phyloP scores from a whole-genome alignment of 345 rosid genomes.

The Syzygium oleosum region DNA sequence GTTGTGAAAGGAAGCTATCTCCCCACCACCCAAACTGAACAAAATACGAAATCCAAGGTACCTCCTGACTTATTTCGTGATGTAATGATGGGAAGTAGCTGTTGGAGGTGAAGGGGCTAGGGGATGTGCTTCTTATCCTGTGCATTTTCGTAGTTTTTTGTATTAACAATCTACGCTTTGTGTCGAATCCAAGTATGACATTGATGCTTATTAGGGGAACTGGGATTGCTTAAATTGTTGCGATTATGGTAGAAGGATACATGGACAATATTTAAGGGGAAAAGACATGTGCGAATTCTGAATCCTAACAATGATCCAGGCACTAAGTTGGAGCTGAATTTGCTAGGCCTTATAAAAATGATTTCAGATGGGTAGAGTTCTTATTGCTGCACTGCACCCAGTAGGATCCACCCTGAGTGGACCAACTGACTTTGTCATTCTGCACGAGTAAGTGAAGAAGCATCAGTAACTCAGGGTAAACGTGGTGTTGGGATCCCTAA shows the following conservation, averaged over 20 bases:
- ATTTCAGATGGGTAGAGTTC: not conserved
- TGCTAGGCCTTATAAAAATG: not conserved
- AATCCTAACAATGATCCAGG: not conserved
- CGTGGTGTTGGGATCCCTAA: not conserved
- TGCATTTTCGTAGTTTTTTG: not conserved
- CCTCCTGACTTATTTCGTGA: not conserved
- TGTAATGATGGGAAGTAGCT: not conserved
- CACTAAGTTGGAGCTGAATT: not conserved
- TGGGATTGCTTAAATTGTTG: not conserved
- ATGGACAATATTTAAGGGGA: not conserved
- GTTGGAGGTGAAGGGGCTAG: not conserved
- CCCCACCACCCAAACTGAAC: constrained; percentile 24
- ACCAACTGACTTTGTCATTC: not conserved
- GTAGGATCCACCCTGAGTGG: not conserved
- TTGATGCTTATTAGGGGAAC: not conserved
- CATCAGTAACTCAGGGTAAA: not conserved
- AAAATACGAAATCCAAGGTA: constrained; percentile 22
- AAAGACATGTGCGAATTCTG: not conserved
- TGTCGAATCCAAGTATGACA: not conserved
- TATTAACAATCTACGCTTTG: not conserved
- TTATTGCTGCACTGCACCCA: not conserved
- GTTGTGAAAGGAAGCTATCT: constrained; percentile 49
- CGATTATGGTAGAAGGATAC: not conserved
- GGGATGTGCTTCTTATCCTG: not conserved
- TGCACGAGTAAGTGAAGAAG: not conserved